Conservation (phyloP, 2,329 filamentous ascomycete species). For the Gaeumannomyces sp. region DNA sequence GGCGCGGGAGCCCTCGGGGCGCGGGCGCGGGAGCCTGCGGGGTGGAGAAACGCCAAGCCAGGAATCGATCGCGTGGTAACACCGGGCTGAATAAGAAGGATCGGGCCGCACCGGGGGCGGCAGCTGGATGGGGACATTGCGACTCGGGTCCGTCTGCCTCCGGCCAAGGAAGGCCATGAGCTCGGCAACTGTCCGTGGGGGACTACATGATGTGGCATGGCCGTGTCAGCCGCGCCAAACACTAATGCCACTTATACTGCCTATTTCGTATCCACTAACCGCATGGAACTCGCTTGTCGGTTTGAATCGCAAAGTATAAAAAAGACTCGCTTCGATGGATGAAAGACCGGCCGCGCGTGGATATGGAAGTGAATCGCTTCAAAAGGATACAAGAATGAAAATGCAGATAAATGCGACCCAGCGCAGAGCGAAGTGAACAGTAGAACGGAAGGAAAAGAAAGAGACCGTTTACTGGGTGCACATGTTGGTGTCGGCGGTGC, state of each 20-base stretch:
- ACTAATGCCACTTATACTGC: background rate
- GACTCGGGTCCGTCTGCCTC: background rate
- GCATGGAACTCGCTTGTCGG: background rate
- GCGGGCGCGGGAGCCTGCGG: background rate
- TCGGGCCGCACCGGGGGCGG: background rate
- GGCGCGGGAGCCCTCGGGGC: background rate
- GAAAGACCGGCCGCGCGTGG: background rate
- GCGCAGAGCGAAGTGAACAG: background rate
- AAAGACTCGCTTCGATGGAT: background rate
- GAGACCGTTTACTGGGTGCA: background rate
- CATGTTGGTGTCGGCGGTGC: background rate
- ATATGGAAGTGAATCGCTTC: background rate
- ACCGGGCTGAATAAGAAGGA: background rate
- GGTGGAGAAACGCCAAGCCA: background rate
- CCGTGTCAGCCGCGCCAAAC: background rate
- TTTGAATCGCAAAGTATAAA: background rate
- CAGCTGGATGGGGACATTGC: background rate
- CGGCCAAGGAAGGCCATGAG: slow-evolving; percentile 1
- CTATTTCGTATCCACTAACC: background rate
- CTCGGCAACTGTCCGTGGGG: slow-evolving; percentile 3
- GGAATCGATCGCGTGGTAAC: background rate
- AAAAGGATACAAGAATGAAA: background rate
- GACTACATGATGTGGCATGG: background rate
- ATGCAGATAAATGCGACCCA: background rate
- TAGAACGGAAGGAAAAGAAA: slow-evolving; percentile 1